Base-by-base conservation (phyloP, 1,284 basidiomycete species). In the Cystobasidiaceae sp. region DNA sequence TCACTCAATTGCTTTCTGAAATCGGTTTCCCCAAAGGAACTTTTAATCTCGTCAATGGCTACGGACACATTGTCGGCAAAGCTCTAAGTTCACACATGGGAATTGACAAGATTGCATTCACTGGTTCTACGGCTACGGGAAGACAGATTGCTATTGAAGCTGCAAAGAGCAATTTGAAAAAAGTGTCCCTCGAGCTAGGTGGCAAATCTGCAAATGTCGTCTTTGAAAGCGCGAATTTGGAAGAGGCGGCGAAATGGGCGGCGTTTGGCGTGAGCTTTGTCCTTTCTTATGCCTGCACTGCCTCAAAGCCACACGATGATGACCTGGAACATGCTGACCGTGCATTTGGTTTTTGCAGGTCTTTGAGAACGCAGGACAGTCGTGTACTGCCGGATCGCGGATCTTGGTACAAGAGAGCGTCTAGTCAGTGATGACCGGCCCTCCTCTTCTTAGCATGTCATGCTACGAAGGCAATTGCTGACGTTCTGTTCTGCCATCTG, bases 131-230 rank as follows among this genome's bases (percentile, higher is more conserved):
- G 21, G 62, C 68, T 19, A 76, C 78, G 34, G 78, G 78, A 0
- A 67, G 74, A 13, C 72, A 71, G 44, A 78, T 79, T 65, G 75
- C 76, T 51, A 60, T 65, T 19, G 73, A 71, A n/a, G 75, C 75
- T 19, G 77, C 77, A 7, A 67, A 75, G 37, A 64, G 54, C 8
- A 75, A 78, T 62, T 69, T 78, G 65, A 76, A 76, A 66, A 76
- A 76, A 66, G 73, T 78, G 17, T 73, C 72, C 3, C 72, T 77
- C 50, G 77, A 78, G 66, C 69, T 78, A 2, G 77, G 77, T 21
- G 77, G 77, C 32, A 78, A 78, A 70, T 73, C 72, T 9, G 76
- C 77, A 28, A 74, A 71, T 54, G 57, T 76, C 43, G 66, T 74
- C 25, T 72, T 73, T 57, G 60, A 66, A 3, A 66, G 63, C 1